Conservation (phyloP, 176 grass and related monocot species). For the Poa pratensis region DNA sequence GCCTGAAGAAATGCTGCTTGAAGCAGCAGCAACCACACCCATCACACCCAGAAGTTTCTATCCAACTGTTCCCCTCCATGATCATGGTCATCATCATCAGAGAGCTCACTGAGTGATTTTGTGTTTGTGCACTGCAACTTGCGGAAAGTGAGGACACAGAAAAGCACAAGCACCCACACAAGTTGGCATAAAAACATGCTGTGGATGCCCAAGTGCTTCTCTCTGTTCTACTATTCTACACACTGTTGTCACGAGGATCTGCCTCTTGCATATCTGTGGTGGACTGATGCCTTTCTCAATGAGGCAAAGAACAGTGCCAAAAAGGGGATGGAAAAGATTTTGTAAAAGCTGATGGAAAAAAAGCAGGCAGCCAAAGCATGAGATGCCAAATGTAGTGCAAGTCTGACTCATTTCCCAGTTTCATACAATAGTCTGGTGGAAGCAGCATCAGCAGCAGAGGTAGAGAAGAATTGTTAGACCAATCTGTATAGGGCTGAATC, state of each 20-base stretch:
- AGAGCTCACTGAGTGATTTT: constrained; percentile 31
- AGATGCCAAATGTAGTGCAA: constrained; percentile 64
- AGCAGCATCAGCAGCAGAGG: constrained; percentile 46
- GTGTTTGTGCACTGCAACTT: constrained; percentile 42
- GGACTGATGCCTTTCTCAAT: constrained; percentile 37
- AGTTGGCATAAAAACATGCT: constrained; percentile 20
- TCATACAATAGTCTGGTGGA: constrained; percentile 44
- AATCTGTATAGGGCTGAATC: constrained; percentile 27
- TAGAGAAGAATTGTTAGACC: not conserved
- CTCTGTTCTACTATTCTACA: not conserved
- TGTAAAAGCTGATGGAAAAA: constrained; percentile 43
- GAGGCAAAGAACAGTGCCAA: constrained; percentile 48
- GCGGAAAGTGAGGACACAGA: constrained; percentile 37
- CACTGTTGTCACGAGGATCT: constrained; percentile 49
- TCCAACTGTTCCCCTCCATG: constrained; percentile 19
- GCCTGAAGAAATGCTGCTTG: constrained; percentile 37
- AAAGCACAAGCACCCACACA: constrained; percentile 61
- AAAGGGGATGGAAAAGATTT: constrained; percentile 30
- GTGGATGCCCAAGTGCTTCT: constrained; percentile 16
- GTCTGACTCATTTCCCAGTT: constrained; percentile 60
- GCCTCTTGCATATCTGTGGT: constrained; percentile 31
- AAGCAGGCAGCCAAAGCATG: constrained; percentile 44
- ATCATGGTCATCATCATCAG: constrained; percentile 26
- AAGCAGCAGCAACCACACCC: constrained; percentile 28
- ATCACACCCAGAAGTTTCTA: constrained; percentile 43